Percentiles rank a stretch among this genome's conserved stretches.
These are phyloP conservation scores for Coemansia sp. DNA, from an alignment of 192 early-diverging fungal species.

Conservation along the genomic window DNA sequence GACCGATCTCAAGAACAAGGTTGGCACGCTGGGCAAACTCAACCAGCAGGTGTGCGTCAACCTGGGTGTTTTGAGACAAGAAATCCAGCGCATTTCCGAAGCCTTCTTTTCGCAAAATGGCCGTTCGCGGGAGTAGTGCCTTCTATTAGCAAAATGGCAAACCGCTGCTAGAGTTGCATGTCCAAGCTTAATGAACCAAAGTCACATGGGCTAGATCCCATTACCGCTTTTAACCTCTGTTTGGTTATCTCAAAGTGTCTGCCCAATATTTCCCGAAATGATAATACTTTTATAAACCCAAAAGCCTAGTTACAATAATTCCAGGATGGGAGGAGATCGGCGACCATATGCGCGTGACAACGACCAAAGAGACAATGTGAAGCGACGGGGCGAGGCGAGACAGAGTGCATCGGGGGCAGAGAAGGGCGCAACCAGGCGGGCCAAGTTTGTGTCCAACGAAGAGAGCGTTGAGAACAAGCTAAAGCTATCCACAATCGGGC, in stretches of 20 bases:
- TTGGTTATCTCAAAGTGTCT: too few species aligned
- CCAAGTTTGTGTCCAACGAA: constrained; percentile 78
- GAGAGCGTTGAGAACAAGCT: constrained; percentile 79
- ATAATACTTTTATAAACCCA: not conserved
- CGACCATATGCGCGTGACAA: constrained; percentile 6
- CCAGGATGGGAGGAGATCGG: not conserved
- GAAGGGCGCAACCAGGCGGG: constrained; percentile 59
- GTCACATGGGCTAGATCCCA: not conserved
- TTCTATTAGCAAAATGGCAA: too few species aligned
- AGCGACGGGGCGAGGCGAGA: not conserved
- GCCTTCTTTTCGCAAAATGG: not conserved
- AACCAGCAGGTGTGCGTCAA: constrained; percentile 50
- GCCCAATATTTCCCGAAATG: constrained; percentile 15
- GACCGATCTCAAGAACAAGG: constrained; percentile 32
- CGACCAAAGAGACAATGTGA: not conserved
- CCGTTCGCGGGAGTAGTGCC: too few species aligned
- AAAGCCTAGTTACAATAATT: not conserved
- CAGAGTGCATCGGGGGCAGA: constrained; percentile 30
- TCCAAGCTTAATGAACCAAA: not conserved
- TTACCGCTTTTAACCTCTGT: not conserved
- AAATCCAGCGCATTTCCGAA: constrained; percentile 41
- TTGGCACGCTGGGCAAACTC: constrained; percentile 43
- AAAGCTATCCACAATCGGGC: constrained; percentile 84
- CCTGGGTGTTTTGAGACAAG: constrained; percentile 39
- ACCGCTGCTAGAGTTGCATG: too few species aligned